Conservation (phyloP, 768 basidiomycete genomes). For the Lactifluus volemus region DNA sequence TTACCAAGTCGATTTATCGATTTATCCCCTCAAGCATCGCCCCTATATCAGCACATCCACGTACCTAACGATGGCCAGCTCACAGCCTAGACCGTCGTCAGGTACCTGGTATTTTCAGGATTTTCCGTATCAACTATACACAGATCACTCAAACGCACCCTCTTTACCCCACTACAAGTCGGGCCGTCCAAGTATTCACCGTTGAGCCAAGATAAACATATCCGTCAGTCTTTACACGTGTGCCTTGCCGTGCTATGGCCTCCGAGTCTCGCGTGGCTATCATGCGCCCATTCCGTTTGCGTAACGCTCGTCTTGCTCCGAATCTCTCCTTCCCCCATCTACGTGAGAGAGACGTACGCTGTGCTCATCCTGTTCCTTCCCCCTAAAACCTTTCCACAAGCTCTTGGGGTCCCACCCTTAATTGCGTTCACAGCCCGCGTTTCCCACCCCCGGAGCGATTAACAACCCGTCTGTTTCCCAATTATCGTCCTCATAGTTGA, state of each 20-base stretch:
- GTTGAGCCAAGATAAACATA: neutral
- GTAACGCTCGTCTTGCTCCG: neutral
- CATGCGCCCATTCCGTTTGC: neutral
- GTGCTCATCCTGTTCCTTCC: conserved; percentile 7
- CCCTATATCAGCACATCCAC: neutral
- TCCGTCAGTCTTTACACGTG: neutral
- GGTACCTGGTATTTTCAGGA: neutral
- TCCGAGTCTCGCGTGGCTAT: conserved; percentile 3
- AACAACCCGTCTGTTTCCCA: neutral
- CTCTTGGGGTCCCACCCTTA: conserved; percentile 7
- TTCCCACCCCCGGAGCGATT: neutral
- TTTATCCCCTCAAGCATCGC: neutral
- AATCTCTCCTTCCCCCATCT: neutral
- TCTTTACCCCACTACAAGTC: neutral
- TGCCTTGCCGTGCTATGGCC: neutral
- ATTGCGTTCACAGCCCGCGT: conserved; percentile 9
- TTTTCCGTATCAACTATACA: neutral
- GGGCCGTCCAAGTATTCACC: neutral
- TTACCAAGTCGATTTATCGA: neutral
- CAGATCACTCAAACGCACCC: neutral
- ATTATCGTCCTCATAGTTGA: neutral
- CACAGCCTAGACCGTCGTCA: neutral
- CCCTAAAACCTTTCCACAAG: conserved; percentile 1
- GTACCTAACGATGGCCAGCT: neutral
- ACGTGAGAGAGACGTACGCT: conserved; percentile 1